These are phyloP conservation scores for Dioscorea zingiberensis DNA, from an alignment of 106 monocot genomes.

Conservation along the genomic window DNA sequence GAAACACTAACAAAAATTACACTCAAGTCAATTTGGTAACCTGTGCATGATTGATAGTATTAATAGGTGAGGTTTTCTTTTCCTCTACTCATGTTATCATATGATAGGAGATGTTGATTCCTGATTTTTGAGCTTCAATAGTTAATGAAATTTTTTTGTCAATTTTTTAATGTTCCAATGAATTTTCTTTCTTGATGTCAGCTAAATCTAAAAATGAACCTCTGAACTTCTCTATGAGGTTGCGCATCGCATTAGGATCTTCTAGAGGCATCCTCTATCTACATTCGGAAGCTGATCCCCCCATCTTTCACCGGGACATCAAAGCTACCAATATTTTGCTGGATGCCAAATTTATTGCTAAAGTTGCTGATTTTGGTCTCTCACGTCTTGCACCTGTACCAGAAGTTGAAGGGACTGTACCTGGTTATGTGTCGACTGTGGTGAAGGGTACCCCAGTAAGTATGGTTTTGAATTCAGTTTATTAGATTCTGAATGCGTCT, in stretches of 20 bases:
- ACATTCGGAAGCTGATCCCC: conserved; percentile 91
- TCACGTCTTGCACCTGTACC: conserved; percentile 87
- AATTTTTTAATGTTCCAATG: neutral
- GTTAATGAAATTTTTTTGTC: too few relatives aligned
- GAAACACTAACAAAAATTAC: too few relatives aligned
- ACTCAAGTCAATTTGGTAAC: too few relatives aligned
- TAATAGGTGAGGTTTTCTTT: too few relatives aligned
- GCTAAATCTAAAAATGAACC: conserved; percentile 32
- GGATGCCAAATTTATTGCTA: conserved; percentile 76
- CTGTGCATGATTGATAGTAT: too few relatives aligned
- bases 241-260: conserved; percentile 69
- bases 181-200: conserved; percentile 11
- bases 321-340: conserved; percentile 94
- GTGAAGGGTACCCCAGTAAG: conserved; percentile 97
- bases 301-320: conserved; percentile 89
- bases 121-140: too few relatives aligned
- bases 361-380: conserved; percentile 99
- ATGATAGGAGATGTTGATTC: too few relatives aligned
- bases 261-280: conserved; percentile 77
- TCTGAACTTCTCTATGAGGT: conserved; percentile 53
- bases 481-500: too few relatives aligned
- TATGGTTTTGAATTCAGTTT: neutral
- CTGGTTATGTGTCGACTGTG: conserved; percentile 82
- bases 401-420: conserved; percentile 49
- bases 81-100: too few relatives aligned